Conservation (phyloP, 352 stramenopile species). For the Globisporangium acanthophoron region DNA sequence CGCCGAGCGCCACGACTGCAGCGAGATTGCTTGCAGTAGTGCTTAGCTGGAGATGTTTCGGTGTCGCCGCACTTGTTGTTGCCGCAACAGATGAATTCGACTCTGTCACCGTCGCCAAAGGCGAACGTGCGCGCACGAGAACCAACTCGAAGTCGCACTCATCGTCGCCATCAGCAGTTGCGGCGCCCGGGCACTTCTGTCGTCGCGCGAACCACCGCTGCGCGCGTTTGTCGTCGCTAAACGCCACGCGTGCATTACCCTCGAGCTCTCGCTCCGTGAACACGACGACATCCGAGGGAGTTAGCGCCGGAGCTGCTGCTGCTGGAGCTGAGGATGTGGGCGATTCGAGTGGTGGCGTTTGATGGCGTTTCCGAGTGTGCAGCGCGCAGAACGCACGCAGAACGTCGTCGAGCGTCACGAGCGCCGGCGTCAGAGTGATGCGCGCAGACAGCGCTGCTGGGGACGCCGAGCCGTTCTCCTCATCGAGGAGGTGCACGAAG, state of each 20-base stretch:
- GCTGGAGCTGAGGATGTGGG: background rate
- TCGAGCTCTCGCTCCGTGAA: constrained; percentile 38
- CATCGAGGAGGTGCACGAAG: constrained; percentile 70
- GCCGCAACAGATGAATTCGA: background rate
- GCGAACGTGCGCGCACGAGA: constrained; percentile 13
- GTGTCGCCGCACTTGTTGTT: background rate
- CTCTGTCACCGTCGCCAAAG: background rate
- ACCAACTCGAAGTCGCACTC: constrained; percentile 37
- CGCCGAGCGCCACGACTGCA: constrained; percentile 28
- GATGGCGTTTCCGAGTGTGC: constrained; percentile 37
- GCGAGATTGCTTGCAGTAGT: background rate
- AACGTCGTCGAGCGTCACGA: constrained; percentile 32
- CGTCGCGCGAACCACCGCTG: constrained; percentile 1
- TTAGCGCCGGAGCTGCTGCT: constrained; percentile 4
- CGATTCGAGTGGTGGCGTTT: too few relatives aligned
- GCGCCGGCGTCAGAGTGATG: constrained; percentile 26
- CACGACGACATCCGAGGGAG: constrained; percentile 27
- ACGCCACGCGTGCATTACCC: background rate
- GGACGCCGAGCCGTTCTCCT: background rate
- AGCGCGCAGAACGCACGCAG: constrained; percentile 30
- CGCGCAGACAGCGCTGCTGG: constrained; percentile 40
- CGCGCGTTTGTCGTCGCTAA: constrained; percentile 5
- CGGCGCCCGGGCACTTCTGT: background rate
- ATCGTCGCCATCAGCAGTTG: background rate
- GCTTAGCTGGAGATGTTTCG: constrained; percentile 7